Evolutionary conservation across 768 basidiomycete genomes (phyloP).

Genomic region (Gyrodon lividus): DNA sequence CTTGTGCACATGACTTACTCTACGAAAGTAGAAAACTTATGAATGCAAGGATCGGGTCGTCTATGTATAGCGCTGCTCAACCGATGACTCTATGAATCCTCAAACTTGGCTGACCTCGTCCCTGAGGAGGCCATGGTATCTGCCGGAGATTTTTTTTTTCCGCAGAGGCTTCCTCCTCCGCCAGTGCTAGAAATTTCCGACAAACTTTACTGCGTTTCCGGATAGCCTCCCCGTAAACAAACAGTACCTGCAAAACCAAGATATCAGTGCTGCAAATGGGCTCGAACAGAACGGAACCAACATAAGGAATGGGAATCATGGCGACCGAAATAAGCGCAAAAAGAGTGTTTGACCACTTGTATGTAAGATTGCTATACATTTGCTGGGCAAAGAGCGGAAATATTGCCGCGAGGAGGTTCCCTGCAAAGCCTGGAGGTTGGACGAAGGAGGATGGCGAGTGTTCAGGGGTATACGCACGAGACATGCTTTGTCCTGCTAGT

Average conservation of each 20-base stretch:
- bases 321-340: conserved; percentile 51
- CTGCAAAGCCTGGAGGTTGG: conserved; percentile 23
- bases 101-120: too few species aligned
- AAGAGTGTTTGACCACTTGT: conserved; percentile 60
- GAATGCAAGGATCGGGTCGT: too few species aligned
- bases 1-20: too few species aligned
- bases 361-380: conserved; percentile 56
- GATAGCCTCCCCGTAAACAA: conserved; percentile 31
- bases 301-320: conserved; percentile 63
- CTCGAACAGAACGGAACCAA: conserved; percentile 26
- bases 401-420: conserved; percentile 47
- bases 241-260: conserved; percentile 25
- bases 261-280: background rate
- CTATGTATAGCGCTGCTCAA: too few species aligned
- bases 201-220: conserved; percentile 32
- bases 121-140: background rate
- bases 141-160: background rate
- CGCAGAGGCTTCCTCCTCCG: conserved; percentile 7
- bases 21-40: too few species aligned
- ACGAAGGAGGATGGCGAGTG: background rate
- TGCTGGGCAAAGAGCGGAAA: conserved; percentile 65
- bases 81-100: too few species aligned
- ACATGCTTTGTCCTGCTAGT: conserved; percentile 63
- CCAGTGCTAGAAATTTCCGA: conserved; percentile 18
- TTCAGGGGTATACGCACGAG: conserved; percentile 38